Evolutionary conservation across 495 filamentous ascomycete species (phyloP).

Genomic region (Aspergillus cavernicola): DNA sequence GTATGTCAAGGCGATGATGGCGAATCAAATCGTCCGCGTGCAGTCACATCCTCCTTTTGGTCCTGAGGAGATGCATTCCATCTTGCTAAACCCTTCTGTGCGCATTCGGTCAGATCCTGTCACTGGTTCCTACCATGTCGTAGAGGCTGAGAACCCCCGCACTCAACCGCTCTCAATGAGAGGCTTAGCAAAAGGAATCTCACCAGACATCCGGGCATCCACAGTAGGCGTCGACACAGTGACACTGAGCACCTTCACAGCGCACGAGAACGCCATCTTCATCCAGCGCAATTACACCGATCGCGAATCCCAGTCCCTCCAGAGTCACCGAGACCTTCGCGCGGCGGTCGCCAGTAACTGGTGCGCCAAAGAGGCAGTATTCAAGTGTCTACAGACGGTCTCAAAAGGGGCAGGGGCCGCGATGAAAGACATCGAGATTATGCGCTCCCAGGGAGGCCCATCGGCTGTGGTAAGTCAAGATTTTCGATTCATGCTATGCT

Average conservation of each 20-base stretch:
- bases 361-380: slow-evolving; percentile 95
- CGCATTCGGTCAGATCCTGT: not conserved
- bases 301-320: slow-evolving; percentile 76
- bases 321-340: slow-evolving; percentile 66
- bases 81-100: not conserved
- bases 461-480: not conserved
- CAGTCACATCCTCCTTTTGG: not conserved
- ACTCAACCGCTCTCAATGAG: too few relatives aligned
- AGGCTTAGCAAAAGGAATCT: too few relatives aligned
- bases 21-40: not conserved
- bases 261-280: slow-evolving; percentile 76
- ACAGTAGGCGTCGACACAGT: slow-evolving; percentile 4
- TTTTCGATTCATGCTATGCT: too few relatives aligned
- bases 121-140: not conserved
- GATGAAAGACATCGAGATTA: slow-evolving; percentile 89
- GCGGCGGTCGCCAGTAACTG: slow-evolving; percentile 86
- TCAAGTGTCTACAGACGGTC: slow-evolving; percentile 73
- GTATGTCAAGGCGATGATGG: not conserved
- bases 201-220: too few relatives aligned
- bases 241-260: slow-evolving; percentile 55
- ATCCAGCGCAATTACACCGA: slow-evolving; percentile 87
- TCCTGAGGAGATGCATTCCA: not conserved
- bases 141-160: too few relatives aligned
- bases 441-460: slow-evolving; percentile 41
- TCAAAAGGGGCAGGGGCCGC: slow-evolving; percentile 76